phyloP scores from a whole-genome alignment of 2,329 filamentous ascomycete species.

The Ambrosiella beaveri region DNA sequence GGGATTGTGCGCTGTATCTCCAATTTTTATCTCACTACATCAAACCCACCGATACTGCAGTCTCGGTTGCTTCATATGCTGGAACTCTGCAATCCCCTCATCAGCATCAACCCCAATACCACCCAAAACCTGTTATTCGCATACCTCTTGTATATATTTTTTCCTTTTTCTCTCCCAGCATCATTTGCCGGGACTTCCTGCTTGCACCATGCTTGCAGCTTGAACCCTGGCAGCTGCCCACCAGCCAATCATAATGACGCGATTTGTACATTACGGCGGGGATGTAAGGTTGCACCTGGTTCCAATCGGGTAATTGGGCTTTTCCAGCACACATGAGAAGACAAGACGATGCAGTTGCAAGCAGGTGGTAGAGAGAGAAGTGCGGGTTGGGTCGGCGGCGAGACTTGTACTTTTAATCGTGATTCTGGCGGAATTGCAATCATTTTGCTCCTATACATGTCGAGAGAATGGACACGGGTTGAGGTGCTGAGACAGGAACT shows the following conservation, averaged over 20 bases:
- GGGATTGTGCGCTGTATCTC: no score
- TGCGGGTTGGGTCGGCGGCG: neutral
- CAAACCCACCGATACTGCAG: no score
- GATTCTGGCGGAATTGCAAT: neutral
- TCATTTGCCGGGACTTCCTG: neutral
- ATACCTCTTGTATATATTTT: no score
- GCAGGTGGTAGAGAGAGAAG: neutral
- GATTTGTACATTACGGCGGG: constrained; percentile 3
- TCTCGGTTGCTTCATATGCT: no score
- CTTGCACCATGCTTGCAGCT: neutral
- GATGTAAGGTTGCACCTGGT: neutral
- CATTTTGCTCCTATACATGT: neutral
- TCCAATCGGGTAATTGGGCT: neutral
- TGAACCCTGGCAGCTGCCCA: neutral
- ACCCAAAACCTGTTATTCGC: neutral
- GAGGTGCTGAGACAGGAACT: no score
- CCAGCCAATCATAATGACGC: neutral
- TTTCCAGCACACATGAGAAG: neutral
- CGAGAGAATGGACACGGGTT: no score
- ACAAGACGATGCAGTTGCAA: neutral
- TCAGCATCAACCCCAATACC: neutral
- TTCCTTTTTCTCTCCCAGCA: neutral
- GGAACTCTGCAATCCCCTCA: neutral
- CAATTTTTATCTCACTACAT: no score
- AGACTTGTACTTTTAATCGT: neutral